Evolutionary conservation across 352 stramenopile genomes (phyloP).

Genomic region (Phytophthora hibernalis): DNA sequence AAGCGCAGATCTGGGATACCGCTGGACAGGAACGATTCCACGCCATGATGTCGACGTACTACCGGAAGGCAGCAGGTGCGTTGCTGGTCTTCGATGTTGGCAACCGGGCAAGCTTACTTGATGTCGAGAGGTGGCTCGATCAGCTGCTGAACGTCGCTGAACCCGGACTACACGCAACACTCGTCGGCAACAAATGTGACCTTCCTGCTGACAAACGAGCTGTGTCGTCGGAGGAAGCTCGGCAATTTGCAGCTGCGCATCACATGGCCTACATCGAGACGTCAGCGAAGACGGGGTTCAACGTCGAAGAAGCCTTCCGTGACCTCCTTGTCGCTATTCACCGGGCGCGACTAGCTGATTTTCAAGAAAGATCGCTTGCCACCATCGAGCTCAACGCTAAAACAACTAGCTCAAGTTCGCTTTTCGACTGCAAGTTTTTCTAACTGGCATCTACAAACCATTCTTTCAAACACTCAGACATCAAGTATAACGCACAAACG

Average conservation of each 20-base stretch:
- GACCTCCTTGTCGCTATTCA: constrained; percentile 65
- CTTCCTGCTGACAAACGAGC: constrained; percentile 46
- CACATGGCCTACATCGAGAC: constrained; percentile 86
- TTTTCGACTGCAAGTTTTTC: constrained; percentile 61
- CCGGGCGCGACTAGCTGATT: constrained; percentile 47
- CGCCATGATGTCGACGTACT: constrained; percentile 91
- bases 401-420: constrained; percentile 22
- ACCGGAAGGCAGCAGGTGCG: constrained; percentile 79
- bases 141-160: constrained; percentile 79
- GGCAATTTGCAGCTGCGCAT: constrained; percentile 67
- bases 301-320: constrained; percentile 70
- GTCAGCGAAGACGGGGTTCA: constrained; percentile 77
- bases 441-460: constrained; percentile 2
- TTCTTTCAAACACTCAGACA: background rate
- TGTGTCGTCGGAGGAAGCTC: constrained; percentile 66
- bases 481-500: too few relatives aligned
- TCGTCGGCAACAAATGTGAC: constrained; percentile 85
- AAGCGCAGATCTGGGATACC: constrained; percentile 91
- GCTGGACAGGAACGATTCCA: constrained; percentile 89
- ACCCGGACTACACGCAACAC: constrained; percentile 66
- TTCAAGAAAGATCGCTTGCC: constrained; percentile 23
- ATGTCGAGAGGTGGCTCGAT: constrained; percentile 74
- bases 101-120: constrained; percentile 58
- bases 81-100: constrained; percentile 85
- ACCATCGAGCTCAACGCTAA: constrained; percentile 49